Evolutionary conservation across 768 basidiomycete species (phyloP), one percentile per base, ranked within the genome.

Genomic region (Collybia sordida): DNA sequence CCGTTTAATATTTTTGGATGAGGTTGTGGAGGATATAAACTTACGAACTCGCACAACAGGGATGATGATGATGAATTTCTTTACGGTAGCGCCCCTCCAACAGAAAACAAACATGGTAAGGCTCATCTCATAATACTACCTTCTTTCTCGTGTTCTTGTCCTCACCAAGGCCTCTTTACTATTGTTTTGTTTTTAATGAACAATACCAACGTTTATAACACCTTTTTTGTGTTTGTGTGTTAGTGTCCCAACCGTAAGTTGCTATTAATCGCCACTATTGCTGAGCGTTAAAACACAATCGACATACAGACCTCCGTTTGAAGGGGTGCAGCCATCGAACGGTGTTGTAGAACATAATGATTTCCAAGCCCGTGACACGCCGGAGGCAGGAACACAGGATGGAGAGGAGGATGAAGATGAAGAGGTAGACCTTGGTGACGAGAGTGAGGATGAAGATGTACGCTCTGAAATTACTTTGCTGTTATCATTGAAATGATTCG

Each of bases 51-150:
- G 14, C 14, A 14, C 9, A 31, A 37, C 56, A 84, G 82, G 81
- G 86, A 89, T 63, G 88, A 89, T 70, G 88, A 91, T 61, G 88
- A 90, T 66, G 86, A 88, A 21, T 89, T 86, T 63, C 69, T 90
- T 54, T 90, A 90, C 58, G 88, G 88, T 50, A 78, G 78, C 51
- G 71, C 81, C 37, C 56, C 70, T 7, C 61, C 64, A 51, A 51
- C 69, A 38, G 62, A 68, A 47, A 50, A 66, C 42, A 62, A 67
- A 61, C 71, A 76, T 72, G 77, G 81, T 82, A 71, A 80, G 79
- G 72, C 49, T 52, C 43, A 35, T 34, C 43, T 41, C 49, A 43
- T n/a, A n/a, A 44, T 40, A 46, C 49, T 25, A 19, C 17, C 18
- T 21, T 40, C 52, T 50, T 48, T 52, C 41, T 47, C 58, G 52